Base-by-base conservation (phyloP, 139 green algal species). In the Medakamo hakoo region DNA sequence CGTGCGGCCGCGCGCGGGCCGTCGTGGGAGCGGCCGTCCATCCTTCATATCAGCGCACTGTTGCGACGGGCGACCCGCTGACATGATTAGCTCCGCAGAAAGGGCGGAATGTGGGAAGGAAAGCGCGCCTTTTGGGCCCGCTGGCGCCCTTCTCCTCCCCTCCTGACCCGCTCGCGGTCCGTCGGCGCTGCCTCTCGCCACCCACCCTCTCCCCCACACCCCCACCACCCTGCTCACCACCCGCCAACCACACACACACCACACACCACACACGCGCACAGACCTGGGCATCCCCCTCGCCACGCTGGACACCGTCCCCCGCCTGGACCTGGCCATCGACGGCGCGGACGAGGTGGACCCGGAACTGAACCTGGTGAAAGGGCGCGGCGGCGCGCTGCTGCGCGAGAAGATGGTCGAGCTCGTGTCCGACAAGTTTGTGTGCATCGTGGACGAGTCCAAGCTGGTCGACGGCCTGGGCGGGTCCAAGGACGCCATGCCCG, bases 361-460 rank as follows among this genome's bases (percentile, higher is more conserved):
- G 32, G 82, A 86, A 60, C 82, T 99, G 24, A 84, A 98, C 60
- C 88, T 99, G 1, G 93, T 99, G 0, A 99, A 99, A 83, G 93
- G 93, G 40, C 84, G 93, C 56, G 93, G 91, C 26, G 93, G 93
- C 24, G 93, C 93, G 1, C 80, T 99, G 66, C 83, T 99, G 63
- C 80, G 93, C 56, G 93, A 99, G 80, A 99, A 98, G 74, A 97
- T 99, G 90, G 93, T 99, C 55, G 93, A 98, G 83, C 82, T 86
- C 73, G 84, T 85, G 3, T 88, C 85, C 14, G 71, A 79, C 52
- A 92, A 88, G 74, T 99, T 98, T 76, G 84, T 99, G 27, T 97
- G 95, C 79, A 99, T 99, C 60, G 93, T 98, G 14, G 93, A 99
- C 65, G 93, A 98, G 60, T 88, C 87, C 59, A 99, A 99, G 84